These are phyloP conservation scores for Quercus lobata DNA, from an alignment of 331 rosid genomes.

Conservation along the genomic window DNA sequence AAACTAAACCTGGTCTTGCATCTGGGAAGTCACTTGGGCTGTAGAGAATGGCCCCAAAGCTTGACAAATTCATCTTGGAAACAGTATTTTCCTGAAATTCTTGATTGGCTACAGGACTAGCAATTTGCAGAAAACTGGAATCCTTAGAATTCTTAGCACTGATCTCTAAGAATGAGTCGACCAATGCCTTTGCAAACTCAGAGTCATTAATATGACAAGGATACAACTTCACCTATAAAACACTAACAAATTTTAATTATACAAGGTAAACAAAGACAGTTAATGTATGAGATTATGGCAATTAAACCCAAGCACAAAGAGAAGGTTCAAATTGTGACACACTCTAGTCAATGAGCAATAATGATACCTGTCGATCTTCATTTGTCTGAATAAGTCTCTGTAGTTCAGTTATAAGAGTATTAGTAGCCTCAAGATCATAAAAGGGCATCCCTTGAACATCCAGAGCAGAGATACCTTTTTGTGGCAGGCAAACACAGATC, in stretches of 20 bases:
- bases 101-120: constrained; percentile 30
- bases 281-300: not conserved
- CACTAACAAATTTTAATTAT: constrained; percentile 7
- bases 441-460: constrained; percentile 82
- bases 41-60: constrained; percentile 31
- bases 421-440: constrained; percentile 64
- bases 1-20: constrained; percentile 67
- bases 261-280: not conserved
- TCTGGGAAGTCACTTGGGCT: constrained; percentile 75
- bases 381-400: constrained; percentile 52
- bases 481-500: constrained; percentile 76
- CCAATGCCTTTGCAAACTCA: constrained; percentile 76
- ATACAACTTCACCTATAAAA: constrained; percentile 63
- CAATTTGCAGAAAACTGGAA: constrained; percentile 30
- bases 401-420: constrained; percentile 61
- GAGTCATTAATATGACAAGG: constrained; percentile 82
- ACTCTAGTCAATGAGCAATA: constrained; percentile 1
- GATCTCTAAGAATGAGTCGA: constrained; percentile 71
- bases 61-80: constrained; percentile 30
- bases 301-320: constrained; percentile 15
- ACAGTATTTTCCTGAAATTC: constrained; percentile 22
- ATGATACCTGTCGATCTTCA: constrained; percentile 56
- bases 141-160: constrained; percentile 30
- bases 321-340: constrained; percentile 1
- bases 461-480: constrained; percentile 86